These are phyloP conservation scores for Tetrahymena elliotti DNA, from an alignment of 73 alveolate species.

Conservation along the genomic window DNA sequence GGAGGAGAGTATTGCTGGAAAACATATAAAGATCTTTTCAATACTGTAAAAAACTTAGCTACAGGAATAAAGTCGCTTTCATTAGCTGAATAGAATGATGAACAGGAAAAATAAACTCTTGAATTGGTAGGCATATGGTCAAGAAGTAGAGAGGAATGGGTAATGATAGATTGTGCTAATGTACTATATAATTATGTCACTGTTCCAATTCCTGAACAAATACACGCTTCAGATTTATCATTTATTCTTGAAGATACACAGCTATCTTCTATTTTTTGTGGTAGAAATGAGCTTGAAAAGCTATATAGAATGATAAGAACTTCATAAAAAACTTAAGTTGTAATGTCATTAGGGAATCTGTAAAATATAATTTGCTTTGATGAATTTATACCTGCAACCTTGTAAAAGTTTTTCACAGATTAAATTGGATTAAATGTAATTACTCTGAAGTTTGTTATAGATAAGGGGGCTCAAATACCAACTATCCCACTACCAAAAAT, in stretches of 20 bases:
- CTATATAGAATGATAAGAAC: slow-evolving; percentile 3
- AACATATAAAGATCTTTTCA: not conserved
- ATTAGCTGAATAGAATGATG: not conserved
- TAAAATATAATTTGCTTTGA: slow-evolving; percentile 17
- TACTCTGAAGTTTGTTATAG: not conserved
- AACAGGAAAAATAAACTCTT: slow-evolving; percentile 38
- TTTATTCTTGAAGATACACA: slow-evolving; percentile 27
- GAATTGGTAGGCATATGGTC: slow-evolving; percentile 64
- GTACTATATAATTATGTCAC: slow-evolving; percentile 41
- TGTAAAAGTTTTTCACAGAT: not conserved
- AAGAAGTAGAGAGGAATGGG: slow-evolving; percentile 74
- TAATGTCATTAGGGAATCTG: slow-evolving; percentile 19
- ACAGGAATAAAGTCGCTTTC: not conserved
- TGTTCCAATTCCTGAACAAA: slow-evolving; percentile 59
- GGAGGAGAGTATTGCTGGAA: not conserved
- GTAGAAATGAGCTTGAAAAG: slow-evolving; percentile 42
- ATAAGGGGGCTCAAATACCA: slow-evolving; percentile 6
- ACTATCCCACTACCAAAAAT: not conserved
- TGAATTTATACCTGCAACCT: not conserved
- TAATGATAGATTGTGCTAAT: slow-evolving; percentile 61
- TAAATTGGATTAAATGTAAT: slow-evolving; percentile 3
- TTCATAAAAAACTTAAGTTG: slow-evolving; percentile 13
- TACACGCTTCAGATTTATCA: slow-evolving; percentile 29
- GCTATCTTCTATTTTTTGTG: slow-evolving; percentile 47
- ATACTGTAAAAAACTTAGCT: not conserved